Evolutionary conservation across 805 yeast species (phyloP), one percentile per base, ranked within the genome.

Genomic region (Candida gorgasii): DNA sequence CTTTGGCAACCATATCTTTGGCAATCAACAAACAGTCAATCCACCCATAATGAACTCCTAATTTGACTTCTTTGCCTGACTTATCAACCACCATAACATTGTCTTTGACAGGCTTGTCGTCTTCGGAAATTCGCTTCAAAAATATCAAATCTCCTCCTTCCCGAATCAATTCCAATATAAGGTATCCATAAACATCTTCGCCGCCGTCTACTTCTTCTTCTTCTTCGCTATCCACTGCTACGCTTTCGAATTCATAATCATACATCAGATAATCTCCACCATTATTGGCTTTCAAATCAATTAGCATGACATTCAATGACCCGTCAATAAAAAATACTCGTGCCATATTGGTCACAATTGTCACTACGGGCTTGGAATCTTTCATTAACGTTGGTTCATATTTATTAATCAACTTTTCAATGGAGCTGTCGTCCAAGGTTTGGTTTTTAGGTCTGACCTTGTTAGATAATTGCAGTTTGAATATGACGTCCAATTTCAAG

Each of bases 11-110:
- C 53, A 82, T 53, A 37, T 82, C 80, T 50, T 84, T 81, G 2
- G 89, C 86, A 49, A 76, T 76, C 49, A 85, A 64, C 44, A 85
- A 69, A 39, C 89, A 76, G 36, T 82, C 85, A 11, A 85, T 82
- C 92, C 92, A 85, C 3, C 79, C 75, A 34, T 76, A 72, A 4
- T 67, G 59, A 8, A 57, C 57, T 18, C 84, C 84, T 11, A 78
- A 61, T 28, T 63, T 67, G 32, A 76, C 66, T 16, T 57, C 63
- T n/a, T 60, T 52, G 3, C 63, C 60, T 12, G 47, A 28, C 36
- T 59, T 59, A 41, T 63, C 70, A 4, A 61, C 56, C 2, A 62
- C 69, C 24, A 50, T 54, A 11, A 63, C 59, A 1, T 57, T 58
- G 15, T 49, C 43, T 20, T 58, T 47, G 3, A 55, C 45, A 15